Base-by-base conservation (phyloP, 768 basidiomycete species). In the Suillus occidentalis region DNA sequence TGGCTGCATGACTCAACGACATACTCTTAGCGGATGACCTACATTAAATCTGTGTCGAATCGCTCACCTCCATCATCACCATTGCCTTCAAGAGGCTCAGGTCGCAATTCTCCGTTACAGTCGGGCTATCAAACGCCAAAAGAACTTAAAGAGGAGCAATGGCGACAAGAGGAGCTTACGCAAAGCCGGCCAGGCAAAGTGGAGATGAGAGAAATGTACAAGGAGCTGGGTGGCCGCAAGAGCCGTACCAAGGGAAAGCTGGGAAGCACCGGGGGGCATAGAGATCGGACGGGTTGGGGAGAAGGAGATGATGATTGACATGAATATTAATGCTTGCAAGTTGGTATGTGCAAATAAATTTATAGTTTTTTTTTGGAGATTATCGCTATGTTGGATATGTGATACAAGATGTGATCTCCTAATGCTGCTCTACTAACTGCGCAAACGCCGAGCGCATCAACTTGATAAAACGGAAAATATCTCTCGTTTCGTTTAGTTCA, bases 141-240 rank as follows among this genome's bases (percentile, higher is more conserved):
- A 34, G 92, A 94, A 72, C 67, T 89, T 28, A 88, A 87, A 42
- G 93, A 95, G 70, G 93, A 93, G 72, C 84, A 83, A 67, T 94
- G 93, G 63, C 73, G 74, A 42, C 84, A 86, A 66, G 84, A 84
- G 6, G 85, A 88, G 52, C 76, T 77, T 0, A 69, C 79, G 12
- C 79, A 81, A 22, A 81, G 77, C 22, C 70, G 75, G 53, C 93
- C 91, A 36, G 85, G 86, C 57, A 97, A 96, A 77, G 65, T 86
- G 3, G 92, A 95, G 76, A 94, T 95, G 90, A 85, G 95, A 47
- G 91, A 90, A 70, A 88, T 90, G 83, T 97, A 97, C 80, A 96
- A 96, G 78, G 90, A 92, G 63, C 79, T 96, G 12, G 91, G 90
- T 22, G 95, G 95, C 18, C 84, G 95, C 67, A 97, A 96, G 77